Evolutionary conservation across 1,284 basidiomycete species (phyloP), one percentile per base, ranked within the genome.

Genomic region (Polyporus tsugae): DNA sequence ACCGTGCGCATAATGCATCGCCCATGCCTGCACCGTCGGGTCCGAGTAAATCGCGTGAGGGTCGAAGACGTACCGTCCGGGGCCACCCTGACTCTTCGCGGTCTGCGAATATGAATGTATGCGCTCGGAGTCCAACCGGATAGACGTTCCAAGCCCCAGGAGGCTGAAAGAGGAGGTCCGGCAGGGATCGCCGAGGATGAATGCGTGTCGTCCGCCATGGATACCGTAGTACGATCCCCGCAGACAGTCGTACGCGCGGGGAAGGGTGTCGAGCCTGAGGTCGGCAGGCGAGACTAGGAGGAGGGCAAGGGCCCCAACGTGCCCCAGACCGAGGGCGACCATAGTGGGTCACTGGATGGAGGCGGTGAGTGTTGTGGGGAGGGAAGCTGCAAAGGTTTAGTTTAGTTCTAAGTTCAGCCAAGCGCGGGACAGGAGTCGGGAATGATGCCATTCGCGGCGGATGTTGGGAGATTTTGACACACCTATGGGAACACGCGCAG

Each of bases 131-230:
- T 25, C 58, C 36, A 60, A 19, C 1, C 22, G 38, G 13, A 60
- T 22, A 22, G 58, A 17, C n/a, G 58, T 62, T 41, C 39, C 60
- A n/a, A 41, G 41, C 22, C 64, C 65, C 15, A 61, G 25, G 4
- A 58, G 65, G 19, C 62, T 63, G 41, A 71, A 65, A 15, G 52
- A 29, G 19, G 66, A 66, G 25, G 49, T 38, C 29, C 63, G 19
- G 29, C 70, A 71, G 19, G 44, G 38, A 2, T 61, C 58, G 62
- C 68, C 66, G 38, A 68, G 15, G n/a, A 71, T 39, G 39, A 71
- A 71, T 9, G 70, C 66, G 59, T 67, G 62, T n/a, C 62, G 63
- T 1, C 42, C 38, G 44, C 70, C 66, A 22, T 71, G 68, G 36
- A 41, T 65, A 15, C 70, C 70, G 62, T 64, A 64, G 39, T 62